These are phyloP conservation scores for Fusarium coicis DNA, from an alignment of 2,329 filamentous ascomycete species.

Conservation along the genomic window DNA sequence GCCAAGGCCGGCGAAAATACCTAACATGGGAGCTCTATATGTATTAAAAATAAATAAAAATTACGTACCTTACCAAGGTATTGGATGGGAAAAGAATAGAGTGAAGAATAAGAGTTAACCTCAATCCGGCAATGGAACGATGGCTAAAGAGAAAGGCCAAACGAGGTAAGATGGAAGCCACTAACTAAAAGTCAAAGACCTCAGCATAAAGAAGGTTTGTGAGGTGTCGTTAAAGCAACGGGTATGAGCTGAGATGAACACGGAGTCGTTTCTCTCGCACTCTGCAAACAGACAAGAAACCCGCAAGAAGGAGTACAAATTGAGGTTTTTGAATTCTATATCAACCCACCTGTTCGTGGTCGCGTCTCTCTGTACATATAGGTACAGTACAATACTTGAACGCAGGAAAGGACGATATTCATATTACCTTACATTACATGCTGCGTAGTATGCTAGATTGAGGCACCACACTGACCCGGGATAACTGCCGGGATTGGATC, in stretches of 20 bases:
- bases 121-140: constrained; percentile 6
- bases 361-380: neutral
- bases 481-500: constrained; percentile 25
- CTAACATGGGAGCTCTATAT: constrained; percentile 5
- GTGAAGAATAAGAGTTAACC: neutral
- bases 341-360: neutral
- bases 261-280: neutral
- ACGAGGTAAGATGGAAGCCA: neutral
- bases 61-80: no score
- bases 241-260: neutral
- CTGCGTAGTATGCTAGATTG: constrained; percentile 2
- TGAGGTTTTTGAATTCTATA: neutral
- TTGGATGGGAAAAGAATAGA: neutral
- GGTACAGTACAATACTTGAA: neutral
- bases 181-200: neutral
- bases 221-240: constrained; percentile 16
- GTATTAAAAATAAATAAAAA: neutral
- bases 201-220: constrained; percentile 9
- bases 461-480: constrained; percentile 18
- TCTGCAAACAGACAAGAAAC: constrained; percentile 6
- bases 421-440: neutral
- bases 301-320: neutral
- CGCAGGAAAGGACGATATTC: constrained; percentile 7
- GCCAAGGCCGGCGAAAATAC: constrained; percentile 4
- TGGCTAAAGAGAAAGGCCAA: neutral